Percentiles rank a stretch among this genome's conserved stretches.
Conservation (phyloP, 2,329 filamentous ascomycete genomes). For the Chrysoporthe cubensis region DNA sequence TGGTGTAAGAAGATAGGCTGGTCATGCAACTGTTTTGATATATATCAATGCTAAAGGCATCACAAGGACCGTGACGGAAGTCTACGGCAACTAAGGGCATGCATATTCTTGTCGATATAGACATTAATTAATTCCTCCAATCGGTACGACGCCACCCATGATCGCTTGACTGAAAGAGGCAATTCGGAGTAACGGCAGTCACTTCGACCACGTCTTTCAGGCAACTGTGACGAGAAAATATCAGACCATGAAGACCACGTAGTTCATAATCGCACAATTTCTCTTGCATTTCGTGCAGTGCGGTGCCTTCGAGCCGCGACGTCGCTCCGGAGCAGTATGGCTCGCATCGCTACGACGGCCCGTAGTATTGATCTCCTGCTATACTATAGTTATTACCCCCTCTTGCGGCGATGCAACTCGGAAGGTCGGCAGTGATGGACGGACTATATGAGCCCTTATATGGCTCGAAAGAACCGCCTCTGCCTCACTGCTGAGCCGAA, state of each 20-base stretch:
- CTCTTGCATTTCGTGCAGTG: not conserved
- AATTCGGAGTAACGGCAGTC: not conserved
- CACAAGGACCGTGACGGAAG: not conserved
- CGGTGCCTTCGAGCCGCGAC: not conserved
- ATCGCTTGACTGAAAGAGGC: not conserved
- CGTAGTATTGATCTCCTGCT: not conserved
- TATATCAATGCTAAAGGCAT: not conserved
- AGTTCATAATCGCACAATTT: not conserved
- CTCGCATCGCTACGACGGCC: conserved; percentile 10
- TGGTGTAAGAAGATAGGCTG: too few species aligned
- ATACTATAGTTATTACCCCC: not conserved
- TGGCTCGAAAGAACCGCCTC: not conserved
- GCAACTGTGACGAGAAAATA: not conserved
- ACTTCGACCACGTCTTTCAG: not conserved
- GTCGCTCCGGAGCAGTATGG: not conserved
- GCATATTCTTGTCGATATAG: not conserved
- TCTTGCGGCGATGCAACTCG: not conserved
- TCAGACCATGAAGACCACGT: not conserved
- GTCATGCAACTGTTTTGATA: too few species aligned
- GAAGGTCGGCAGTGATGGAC: not conserved
- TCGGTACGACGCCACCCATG: conserved; percentile 3
- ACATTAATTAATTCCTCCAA: conserved; percentile 13
- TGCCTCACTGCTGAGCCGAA: not conserved
- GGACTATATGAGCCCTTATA: not conserved
- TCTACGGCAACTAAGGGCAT: not conserved